Percentiles rank a stretch among this genome's conserved stretches.
Evolutionary conservation across 2,329 filamentous ascomycete species (phyloP).

Genomic region (Sarocladium strictum): DNA sequence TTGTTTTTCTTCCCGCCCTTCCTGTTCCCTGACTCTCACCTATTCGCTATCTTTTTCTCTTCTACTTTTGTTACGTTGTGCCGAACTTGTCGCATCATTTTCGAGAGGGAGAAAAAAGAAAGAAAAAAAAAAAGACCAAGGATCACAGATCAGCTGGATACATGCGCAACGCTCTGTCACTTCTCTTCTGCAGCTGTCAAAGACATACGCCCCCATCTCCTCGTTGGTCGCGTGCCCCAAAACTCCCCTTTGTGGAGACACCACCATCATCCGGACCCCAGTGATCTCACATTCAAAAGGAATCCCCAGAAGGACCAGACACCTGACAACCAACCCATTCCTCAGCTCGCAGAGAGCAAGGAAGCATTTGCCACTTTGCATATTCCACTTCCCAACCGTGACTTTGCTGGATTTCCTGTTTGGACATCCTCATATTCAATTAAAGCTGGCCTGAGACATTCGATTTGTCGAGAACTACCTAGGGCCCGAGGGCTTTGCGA

Average conservation of each 20-base stretch:
- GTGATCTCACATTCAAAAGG: neutral
- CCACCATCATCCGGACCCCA: neutral
- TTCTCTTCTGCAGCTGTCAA: neutral
- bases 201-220: neutral
- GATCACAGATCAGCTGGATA: neutral
- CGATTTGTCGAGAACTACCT: neutral
- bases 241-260: neutral
- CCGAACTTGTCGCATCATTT: too few species aligned
- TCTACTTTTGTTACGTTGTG: neutral
- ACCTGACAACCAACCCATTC: too few species aligned
- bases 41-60: neutral
- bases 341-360: too few species aligned
- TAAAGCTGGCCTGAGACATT: constrained; percentile 1
- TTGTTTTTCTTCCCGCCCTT: too few species aligned
- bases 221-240: neutral
- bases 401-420: neutral
- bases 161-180: neutral
- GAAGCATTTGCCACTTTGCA: too few species aligned
- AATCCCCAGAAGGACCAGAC: too few species aligned
- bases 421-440: neutral
- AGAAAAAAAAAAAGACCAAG: neutral
- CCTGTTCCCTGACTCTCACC: too few species aligned
- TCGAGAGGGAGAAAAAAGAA: too few species aligned
- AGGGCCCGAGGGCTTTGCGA: neutral
- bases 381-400: too few species aligned